Base-by-base conservation (phyloP, 2,329 filamentous ascomycete genomes). In the Aspergillus sp. region DNA sequence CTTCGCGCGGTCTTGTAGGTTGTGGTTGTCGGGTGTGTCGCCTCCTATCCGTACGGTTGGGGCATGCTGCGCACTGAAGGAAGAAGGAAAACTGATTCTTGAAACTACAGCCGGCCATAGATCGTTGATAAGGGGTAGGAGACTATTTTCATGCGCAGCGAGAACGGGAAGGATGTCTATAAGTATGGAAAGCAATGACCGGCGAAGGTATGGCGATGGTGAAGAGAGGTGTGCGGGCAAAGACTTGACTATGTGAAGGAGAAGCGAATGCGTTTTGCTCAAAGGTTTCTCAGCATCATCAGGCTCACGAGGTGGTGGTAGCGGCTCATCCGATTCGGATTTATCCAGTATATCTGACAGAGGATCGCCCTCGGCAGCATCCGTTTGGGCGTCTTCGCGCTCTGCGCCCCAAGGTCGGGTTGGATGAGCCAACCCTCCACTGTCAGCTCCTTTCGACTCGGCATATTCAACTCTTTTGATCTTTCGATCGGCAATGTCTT, bases 201-300 rank as follows among this genome's bases (percentile, higher is more conserved):
- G 86, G 41, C 93, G 87, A 8, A 99, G 82, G 11, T 85, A 84
- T 0, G 93, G 86, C 0, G 91, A 93, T 0, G 90, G 87, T 0
- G 91, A 93, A 5, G 93, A 92, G 11, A 99, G 83, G 73, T 97
- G 95, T 70, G 96, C 88, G 68, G 96, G 93, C 5, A 92, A 93
- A 1, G 96, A 85, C 48, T 85, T 84, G 22, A 92, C 86, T 56
- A 99, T 95, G 56, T 88, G 88, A 34, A 91, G 82, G 3, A 98
- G 84, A 11, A 97, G 82, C n/a, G 81, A 81, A 72, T 96, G 96
- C 0, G 90, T 90, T 63, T 89, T 89, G 45, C 89, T 89, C 36
- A 83, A 76, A 0, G 87, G 87, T n/a, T 87, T 85, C 18, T 83
- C 80, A 52, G 59, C 64, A 56, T 85, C 82, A 30, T 83, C 78